Percentiles rank a stretch among this genome's conserved stretches.
Evolutionary conservation across 2,329 filamentous ascomycete genomes (phyloP).

Genomic region (Neophaeococcomyces mojaviensis): DNA sequence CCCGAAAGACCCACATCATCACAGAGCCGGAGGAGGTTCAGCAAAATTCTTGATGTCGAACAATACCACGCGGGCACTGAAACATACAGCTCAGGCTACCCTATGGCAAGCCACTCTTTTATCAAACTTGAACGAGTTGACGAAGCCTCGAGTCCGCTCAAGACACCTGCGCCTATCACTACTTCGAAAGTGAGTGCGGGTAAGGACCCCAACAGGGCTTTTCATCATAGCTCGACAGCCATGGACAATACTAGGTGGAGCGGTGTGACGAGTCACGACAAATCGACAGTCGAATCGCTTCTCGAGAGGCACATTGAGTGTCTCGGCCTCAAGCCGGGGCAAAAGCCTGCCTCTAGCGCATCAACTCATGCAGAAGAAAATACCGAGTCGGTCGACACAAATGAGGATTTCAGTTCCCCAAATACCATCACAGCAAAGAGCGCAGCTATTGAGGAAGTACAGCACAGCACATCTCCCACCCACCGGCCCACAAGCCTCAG

Average conservation of each 20-base stretch:
- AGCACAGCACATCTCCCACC: conserved; percentile 14
- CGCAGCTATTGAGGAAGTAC: background rate
- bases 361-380: background rate
- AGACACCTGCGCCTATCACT: background rate
- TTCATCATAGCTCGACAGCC: background rate
- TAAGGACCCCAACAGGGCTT: background rate
- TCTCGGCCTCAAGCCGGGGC: conserved; percentile 16
- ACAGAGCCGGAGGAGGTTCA: conserved; percentile 25
- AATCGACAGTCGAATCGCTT: conserved; percentile 23
- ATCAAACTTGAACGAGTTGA: background rate
- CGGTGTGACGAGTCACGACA: conserved; percentile 19
- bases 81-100: background rate
- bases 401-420: background rate
- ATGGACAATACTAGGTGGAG: background rate
- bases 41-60: conserved; percentile 26
- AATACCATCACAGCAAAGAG: background rate
- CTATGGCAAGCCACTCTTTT: background rate
- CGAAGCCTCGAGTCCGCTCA: background rate
- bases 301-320: conserved; percentile 24
- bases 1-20: conserved; percentile 26
- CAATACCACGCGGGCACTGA: conserved; percentile 6
- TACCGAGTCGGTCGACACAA: background rate
- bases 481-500: conserved; percentile 18
- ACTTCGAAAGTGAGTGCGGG: background rate
- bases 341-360: background rate